Evolutionary conservation across 2,329 filamentous ascomycete genomes (phyloP).

Genomic region (Plenodomus biglobosus): DNA sequence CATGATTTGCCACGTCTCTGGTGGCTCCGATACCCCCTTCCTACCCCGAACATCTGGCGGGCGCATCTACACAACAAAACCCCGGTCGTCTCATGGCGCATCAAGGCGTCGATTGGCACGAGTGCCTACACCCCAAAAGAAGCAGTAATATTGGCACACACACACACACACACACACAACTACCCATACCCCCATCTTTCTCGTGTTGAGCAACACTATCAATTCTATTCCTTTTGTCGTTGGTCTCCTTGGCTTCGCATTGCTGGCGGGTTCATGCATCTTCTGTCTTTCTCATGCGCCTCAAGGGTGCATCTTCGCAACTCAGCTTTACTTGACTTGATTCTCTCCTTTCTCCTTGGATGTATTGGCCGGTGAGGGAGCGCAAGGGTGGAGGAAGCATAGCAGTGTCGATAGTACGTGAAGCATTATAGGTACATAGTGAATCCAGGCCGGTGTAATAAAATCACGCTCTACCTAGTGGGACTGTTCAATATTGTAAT

Average conservation of each 20-base stretch:
- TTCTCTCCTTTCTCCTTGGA: constrained; percentile 7
- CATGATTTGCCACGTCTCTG: not conserved
- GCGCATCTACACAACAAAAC: constrained; percentile 11
- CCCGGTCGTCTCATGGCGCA: constrained; percentile 7
- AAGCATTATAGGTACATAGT: not conserved
- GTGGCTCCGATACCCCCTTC: not conserved
- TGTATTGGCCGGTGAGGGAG: not conserved
- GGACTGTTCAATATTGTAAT: no score
- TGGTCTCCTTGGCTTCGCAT: constrained; percentile 30
- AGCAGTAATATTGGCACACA: constrained; percentile 38
- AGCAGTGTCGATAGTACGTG: not conserved
- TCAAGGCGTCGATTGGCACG: constrained; percentile 10
- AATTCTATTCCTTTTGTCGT: constrained; percentile 39
- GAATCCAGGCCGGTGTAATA: not conserved
- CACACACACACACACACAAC: constrained; percentile 26
- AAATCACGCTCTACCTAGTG: not conserved
- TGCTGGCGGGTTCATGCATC: constrained; percentile 29
- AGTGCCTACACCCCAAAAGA: constrained; percentile 14
- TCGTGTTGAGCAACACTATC: constrained; percentile 16
- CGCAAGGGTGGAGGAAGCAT: not conserved
- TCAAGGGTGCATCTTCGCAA: constrained; percentile 25
- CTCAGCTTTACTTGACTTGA: constrained; percentile 2
- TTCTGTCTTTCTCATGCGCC: constrained; percentile 11
- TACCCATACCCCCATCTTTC: constrained; percentile 20
- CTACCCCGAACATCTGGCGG: not conserved